Base-by-base conservation (phyloP, 805 yeast genomes). In the Ogataea kodamae region DNA sequence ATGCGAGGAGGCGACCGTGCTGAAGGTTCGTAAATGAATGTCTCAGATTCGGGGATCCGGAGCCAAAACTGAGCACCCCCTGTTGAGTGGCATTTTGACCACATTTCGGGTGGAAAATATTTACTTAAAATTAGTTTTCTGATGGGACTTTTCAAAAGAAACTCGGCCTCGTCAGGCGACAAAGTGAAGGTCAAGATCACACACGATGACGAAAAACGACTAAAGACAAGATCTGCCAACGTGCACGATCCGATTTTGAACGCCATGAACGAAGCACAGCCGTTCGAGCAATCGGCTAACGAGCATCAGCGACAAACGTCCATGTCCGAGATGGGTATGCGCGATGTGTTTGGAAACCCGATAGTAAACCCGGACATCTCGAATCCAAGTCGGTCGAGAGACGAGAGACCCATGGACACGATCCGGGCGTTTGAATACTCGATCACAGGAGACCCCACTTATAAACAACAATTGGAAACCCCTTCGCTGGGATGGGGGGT, bases 381-480 rank as follows among this genome's bases (percentile, higher is more conserved):
- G 22, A 92, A 92, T 56, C 99, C 99, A 18, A 80, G 96, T 5
- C 74, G 99, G 52, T 64, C 83, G 13, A 76, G 98, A 61, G 90
- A 89, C 59, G 99, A 92, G 63, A 76, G 99, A 52, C 99, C 99
- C 4, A 66, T 92, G 51, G 99, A 94, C 59, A 92, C 99, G 2
- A 89, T 92, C 52, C 72, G 97, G 49, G 72, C 85, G 5, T 92
- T 92, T 61, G 97, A 92, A 66, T 92, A 81, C 55, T 80, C 97
- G 22, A 88, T 92, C 45, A 86, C 96, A 5, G 96, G 96, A 33
- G 98, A 92, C 59, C 64, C 71, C 38, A 61, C 74, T 9, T 81
- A 84, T 66, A 77, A 80, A 34, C 92, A 86, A 37, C 87, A 84
- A 50, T 68, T 87, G 51, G 97, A 89, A 61, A 70, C 89, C 4